A percentile compares a stretch with the other conserved stretches of the same genome.
These are phyloP conservation scores for Phytophthora multivora DNA, from an alignment of 352 stramenopile genomes.

Conservation along the genomic window DNA sequence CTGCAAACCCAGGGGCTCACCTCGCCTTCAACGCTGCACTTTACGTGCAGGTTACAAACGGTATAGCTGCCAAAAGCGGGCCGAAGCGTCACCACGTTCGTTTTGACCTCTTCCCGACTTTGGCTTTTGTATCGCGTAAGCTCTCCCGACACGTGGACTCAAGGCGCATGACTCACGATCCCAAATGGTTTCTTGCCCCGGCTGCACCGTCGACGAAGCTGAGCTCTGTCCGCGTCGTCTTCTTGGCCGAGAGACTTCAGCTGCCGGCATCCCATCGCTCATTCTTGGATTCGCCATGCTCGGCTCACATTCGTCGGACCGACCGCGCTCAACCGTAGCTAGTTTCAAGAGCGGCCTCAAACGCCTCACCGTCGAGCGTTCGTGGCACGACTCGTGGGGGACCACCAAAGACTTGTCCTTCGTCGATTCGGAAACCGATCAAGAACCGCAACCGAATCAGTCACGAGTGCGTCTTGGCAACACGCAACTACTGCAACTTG, in stretches of 20 bases:
- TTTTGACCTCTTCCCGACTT: constrained; percentile 6
- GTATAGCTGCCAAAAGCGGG: constrained; percentile 12
- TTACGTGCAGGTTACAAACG: constrained; percentile 26
- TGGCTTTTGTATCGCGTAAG: constrained; percentile 9
- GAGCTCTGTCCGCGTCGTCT: not conserved
- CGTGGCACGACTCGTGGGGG: constrained; percentile 28
- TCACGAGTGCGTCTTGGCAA: constrained; percentile 23
- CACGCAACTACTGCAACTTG: constrained; percentile 24
- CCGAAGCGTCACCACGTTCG: constrained; percentile 7
- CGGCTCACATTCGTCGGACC: constrained; percentile 16
- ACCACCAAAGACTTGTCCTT: constrained; percentile 28
- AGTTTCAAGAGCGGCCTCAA: constrained; percentile 36
- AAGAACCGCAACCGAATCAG: constrained; percentile 15
- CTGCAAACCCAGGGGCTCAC: constrained; percentile 13
- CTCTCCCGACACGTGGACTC: constrained; percentile 1
- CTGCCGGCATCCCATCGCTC: not conserved
- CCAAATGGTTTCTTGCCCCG: constrained; percentile 33
- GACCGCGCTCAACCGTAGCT: constrained; percentile 19
- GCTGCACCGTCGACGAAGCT: constrained; percentile 1
- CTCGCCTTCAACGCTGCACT: constrained; percentile 15
- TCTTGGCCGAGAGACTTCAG: not conserved
- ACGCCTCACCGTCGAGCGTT: constrained; percentile 19
- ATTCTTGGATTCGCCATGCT: constrained; percentile 37
- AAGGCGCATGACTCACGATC: constrained; percentile 20
- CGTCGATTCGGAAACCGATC: constrained; percentile 23